phyloP scores from a whole-genome alignment of 768 basidiomycete genomes.

The Hydnomerulius pinastri region DNA sequence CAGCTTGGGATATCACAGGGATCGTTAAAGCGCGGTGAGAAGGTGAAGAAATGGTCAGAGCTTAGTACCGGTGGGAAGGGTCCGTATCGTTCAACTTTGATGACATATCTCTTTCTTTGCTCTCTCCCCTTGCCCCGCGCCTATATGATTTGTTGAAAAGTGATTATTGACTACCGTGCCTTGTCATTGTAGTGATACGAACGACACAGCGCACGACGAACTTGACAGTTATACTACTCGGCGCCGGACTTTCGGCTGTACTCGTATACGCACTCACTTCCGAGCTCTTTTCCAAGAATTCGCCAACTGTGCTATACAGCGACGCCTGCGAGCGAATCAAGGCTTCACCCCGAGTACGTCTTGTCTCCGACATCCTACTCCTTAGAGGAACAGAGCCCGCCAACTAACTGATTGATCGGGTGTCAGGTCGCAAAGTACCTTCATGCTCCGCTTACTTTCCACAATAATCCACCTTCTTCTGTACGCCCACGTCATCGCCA shows the following conservation, averaged over 20 bases:
- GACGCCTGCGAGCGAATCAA: conserved; percentile 55
- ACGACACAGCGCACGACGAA: conserved; percentile 54
- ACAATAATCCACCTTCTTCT: conserved; percentile 79
- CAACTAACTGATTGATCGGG: not conserved
- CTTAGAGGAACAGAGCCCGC: not conserved
- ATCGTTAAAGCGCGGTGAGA: conserved; percentile 52
- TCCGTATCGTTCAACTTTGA: conserved; percentile 28
- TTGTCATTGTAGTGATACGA: conserved; percentile 20
- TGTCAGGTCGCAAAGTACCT: conserved; percentile 69
- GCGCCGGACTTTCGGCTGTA: conserved; percentile 78
- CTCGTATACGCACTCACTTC: conserved; percentile 77
- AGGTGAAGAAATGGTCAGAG: conserved; percentile 77
- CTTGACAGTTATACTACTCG: conserved; percentile 60
- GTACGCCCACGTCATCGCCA: conserved; percentile 80
- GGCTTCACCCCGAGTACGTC: conserved; percentile 44
- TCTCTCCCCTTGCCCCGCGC: not conserved
- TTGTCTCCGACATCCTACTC: not conserved
- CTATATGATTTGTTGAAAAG: not conserved
- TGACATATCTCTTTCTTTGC: not conserved
- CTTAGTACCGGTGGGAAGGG: conserved; percentile 78
- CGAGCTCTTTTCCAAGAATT: conserved; percentile 86
- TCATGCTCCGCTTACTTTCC: conserved; percentile 67
- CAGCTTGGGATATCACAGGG: conserved; percentile 68
- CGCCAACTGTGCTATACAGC: conserved; percentile 78
- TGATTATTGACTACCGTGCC: not conserved